Percentiles rank a stretch among this genome's conserved stretches.
Evolutionary conservation across 1,284 basidiomycete genomes (phyloP).

Genomic region (Moesziomyces globuligerus): DNA sequence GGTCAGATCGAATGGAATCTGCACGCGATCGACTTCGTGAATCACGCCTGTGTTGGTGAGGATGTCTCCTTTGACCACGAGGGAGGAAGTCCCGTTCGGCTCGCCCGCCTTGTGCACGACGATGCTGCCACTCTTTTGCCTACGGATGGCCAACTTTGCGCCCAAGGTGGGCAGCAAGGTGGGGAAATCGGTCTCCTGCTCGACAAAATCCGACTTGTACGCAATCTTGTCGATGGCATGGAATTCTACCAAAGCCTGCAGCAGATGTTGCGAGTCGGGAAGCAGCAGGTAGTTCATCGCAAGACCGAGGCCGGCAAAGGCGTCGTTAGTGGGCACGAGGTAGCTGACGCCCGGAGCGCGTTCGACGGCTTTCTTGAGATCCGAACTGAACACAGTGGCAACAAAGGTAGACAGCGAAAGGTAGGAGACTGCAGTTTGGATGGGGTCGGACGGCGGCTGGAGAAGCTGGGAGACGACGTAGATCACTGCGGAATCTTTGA

Average conservation of each 20-base stretch:
- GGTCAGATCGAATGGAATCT: slow-evolving; percentile 86
- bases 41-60: slow-evolving; percentile 89
- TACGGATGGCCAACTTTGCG: slow-evolving; percentile 33
- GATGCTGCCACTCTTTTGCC: slow-evolving; percentile 45
- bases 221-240: slow-evolving; percentile 82
- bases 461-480: slow-evolving; percentile 89
- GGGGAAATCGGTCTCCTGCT: slow-evolving; percentile 51
- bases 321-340: slow-evolving; percentile 86
- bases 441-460: slow-evolving; percentile 80
- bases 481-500: slow-evolving; percentile 79
- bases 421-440: slow-evolving; percentile 83
- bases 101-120: slow-evolving; percentile 29
- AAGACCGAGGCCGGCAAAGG: slow-evolving; percentile 87
- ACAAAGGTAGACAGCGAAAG: slow-evolving; percentile 88
- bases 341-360: slow-evolving; percentile 78
- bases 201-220: slow-evolving; percentile 75
- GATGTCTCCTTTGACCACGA: slow-evolving; percentile 71
- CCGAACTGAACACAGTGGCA: slow-evolving; percentile 72
- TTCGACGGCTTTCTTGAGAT: slow-evolving; percentile 51
- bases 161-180: slow-evolving; percentile 56
- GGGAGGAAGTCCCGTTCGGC: slow-evolving; percentile 15
- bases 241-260: slow-evolving; percentile 84
- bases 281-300: slow-evolving; percentile 85
- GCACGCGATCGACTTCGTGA: slow-evolving; percentile 84
- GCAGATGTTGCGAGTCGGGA: slow-evolving; percentile 74